A percentile compares a stretch with the other conserved stretches of the same genome.
These are phyloP conservation scores for Pachysolen tannophilus DNA, from an alignment of 805 yeast species.

Conservation along the genomic window DNA sequence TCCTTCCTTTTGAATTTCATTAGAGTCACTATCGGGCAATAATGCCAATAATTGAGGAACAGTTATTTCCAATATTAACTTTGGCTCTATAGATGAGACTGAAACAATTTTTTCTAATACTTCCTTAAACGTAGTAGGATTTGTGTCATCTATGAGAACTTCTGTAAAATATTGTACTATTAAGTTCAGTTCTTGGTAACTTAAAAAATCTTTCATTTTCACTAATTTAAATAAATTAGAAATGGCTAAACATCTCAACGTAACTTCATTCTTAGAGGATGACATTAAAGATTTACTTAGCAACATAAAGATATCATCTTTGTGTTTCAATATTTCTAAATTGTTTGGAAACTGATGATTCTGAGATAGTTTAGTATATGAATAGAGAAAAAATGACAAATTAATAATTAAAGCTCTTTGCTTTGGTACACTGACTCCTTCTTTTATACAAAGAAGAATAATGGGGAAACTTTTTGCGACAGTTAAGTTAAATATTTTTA, in stretches of 20 bases:
- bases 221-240: slow-evolving; percentile 55
- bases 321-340: slow-evolving; percentile 32
- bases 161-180: slow-evolving; percentile 61
- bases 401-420: slow-evolving; percentile 55
- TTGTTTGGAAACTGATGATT: slow-evolving; percentile 16
- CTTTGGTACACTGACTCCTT: slow-evolving; percentile 30
- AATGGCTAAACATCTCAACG: slow-evolving; percentile 59
- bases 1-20: slow-evolving; percentile 18
- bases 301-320: slow-evolving; percentile 62
- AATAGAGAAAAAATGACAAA: slow-evolving; percentile 47
- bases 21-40: slow-evolving; percentile 36
- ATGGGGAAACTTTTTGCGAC: slow-evolving; percentile 37
- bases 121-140: slow-evolving; percentile 44
- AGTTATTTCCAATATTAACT: slow-evolving; percentile 40
- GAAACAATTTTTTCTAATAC: slow-evolving; percentile 47
- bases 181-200: slow-evolving; percentile 47
- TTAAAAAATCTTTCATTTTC: slow-evolving; percentile 39
- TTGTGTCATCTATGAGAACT: slow-evolving; percentile 42
- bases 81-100: slow-evolving; percentile 29
- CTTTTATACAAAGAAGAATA: slow-evolving; percentile 26
- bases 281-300: slow-evolving; percentile 64
- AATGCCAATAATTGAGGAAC: slow-evolving; percentile 43
- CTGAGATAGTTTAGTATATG: slow-evolving; percentile 39
- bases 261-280: slow-evolving; percentile 59
- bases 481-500: slow-evolving; percentile 37